Percentiles rank a stretch among this genome's conserved stretches.
Evolutionary conservation across 352 stramenopile species (phyloP).

Genomic region (Blastocystis sp.): DNA sequence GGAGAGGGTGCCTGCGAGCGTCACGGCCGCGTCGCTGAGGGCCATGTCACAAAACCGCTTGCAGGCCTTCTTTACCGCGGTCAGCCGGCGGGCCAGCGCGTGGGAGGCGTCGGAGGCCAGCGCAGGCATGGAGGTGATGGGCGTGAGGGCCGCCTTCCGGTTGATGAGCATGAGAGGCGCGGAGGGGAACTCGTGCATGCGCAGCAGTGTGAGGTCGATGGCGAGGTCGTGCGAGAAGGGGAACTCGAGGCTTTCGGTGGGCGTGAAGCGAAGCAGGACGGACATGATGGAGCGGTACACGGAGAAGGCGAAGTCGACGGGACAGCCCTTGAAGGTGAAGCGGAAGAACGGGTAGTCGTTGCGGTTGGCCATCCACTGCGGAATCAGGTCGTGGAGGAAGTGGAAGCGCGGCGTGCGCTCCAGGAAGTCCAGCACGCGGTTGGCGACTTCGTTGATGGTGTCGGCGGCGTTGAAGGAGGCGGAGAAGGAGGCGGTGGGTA

Average conservation of each 20-base stretch:
- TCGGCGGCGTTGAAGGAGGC: background rate
- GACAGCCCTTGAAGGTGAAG: background rate
- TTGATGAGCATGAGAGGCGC: background rate
- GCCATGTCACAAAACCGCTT: background rate
- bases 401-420: background rate
- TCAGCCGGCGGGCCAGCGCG: background rate
- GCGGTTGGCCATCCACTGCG: background rate
- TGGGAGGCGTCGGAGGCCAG: background rate
- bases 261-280: background rate
- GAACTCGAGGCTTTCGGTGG: background rate
- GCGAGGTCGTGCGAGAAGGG: background rate
- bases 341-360: background rate
- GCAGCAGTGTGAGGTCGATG: background rate
- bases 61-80: background rate
- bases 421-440: background rate
- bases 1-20: background rate
- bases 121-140: background rate
- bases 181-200: background rate
- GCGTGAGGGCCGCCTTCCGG: background rate
- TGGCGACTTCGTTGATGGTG: background rate
- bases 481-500: background rate
- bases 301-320: background rate
- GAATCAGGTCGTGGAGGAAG: background rate
- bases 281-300: background rate
- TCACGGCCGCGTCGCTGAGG: background rate